A percentile compares a stretch with the other conserved stretches of the same genome.
Evolutionary conservation across 164 flowering plant genomes (phyloP).

Genomic region (Umbellularia californica): DNA sequence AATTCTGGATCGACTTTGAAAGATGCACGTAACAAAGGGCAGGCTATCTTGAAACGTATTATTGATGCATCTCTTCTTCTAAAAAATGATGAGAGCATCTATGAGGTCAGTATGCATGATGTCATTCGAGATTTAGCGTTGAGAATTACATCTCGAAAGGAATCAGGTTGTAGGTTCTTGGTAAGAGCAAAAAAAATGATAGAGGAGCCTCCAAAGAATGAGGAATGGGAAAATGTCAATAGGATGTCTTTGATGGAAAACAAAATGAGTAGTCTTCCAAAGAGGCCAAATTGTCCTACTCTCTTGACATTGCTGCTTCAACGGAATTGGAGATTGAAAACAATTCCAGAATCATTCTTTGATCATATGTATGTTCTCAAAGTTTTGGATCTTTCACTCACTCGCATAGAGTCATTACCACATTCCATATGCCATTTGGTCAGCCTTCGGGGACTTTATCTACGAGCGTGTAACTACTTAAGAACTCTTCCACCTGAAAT

Average conservation of each 20-base stretch:
- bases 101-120: conserved; percentile 19
- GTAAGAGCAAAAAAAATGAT: conserved; percentile 10
- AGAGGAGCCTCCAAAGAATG: not conserved
- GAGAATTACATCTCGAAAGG: conserved; percentile 2
- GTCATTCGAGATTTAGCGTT: conserved; percentile 19
- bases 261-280: conserved; percentile 12
- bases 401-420: conserved; percentile 21
- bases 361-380: conserved; percentile 17
- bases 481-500: conserved; percentile 1
- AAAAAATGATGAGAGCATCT: not conserved
- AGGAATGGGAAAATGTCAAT: conserved; percentile 11
- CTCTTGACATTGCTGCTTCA: conserved; percentile 24
- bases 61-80: no score
- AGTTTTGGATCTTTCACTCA: conserved; percentile 17
- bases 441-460: conserved; percentile 22
- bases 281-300: conserved; percentile 10
- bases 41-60: not conserved
- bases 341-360: conserved; percentile 19
- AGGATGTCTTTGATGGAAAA: conserved; percentile 21
- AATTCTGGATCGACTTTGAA: not conserved
- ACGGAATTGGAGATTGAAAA: conserved; percentile 2
- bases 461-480: conserved; percentile 9
- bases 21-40: conserved; percentile 4
- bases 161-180: not conserved
- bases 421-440: conserved; percentile 12